These are phyloP conservation scores for Pseudocercospora vitis DNA, from an alignment of 2,329 filamentous ascomycete genomes.

Conservation along the genomic window DNA sequence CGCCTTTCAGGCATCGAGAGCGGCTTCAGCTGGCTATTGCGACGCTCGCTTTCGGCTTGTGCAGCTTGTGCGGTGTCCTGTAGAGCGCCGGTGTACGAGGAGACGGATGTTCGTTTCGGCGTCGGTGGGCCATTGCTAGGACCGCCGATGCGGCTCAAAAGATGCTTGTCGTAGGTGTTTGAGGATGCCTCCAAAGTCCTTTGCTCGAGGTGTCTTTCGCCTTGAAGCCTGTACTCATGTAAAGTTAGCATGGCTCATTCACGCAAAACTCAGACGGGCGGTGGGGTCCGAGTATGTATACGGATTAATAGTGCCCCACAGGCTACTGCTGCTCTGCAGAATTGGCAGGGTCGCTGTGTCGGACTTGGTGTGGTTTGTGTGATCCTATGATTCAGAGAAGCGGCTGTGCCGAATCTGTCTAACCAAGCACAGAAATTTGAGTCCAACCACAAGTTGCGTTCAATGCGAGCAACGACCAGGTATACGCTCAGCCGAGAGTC, in stretches of 20 bases:
- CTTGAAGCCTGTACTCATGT: conserved; percentile 51
- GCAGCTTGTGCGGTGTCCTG: conserved; percentile 38
- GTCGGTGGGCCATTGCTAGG: conserved; percentile 51
- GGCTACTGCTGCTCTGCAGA: conserved; percentile 8
- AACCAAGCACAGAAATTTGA: conserved; percentile 15
- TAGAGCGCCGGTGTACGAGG: conserved; percentile 28
- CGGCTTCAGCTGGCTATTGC: conserved; percentile 47
- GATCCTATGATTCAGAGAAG: conserved; percentile 14
- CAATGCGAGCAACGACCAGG: background rate
- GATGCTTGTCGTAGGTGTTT: conserved; percentile 62
- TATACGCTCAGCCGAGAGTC: conserved; percentile 1
- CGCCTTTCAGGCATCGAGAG: conserved; percentile 48
- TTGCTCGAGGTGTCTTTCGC: conserved; percentile 60
- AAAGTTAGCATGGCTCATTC: conserved; percentile 22
- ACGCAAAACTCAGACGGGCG: background rate
- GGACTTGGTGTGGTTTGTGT: conserved; percentile 10
- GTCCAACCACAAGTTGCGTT: background rate
- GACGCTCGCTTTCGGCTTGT: conserved; percentile 42
- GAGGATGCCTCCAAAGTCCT: conserved; percentile 59
- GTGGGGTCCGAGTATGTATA: conserved; percentile 8
- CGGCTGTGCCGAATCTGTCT: conserved; percentile 22
- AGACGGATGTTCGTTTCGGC: conserved; percentile 47
- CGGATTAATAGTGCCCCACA: conserved; percentile 4
- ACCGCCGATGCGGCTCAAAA: conserved; percentile 63
- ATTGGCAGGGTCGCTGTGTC: conserved; percentile 12